Evolutionary conservation across 1,139 yeast genomes (phyloP), one percentile per base, ranked within the genome.

Genomic region (Blastobotrys elegans): DNA sequence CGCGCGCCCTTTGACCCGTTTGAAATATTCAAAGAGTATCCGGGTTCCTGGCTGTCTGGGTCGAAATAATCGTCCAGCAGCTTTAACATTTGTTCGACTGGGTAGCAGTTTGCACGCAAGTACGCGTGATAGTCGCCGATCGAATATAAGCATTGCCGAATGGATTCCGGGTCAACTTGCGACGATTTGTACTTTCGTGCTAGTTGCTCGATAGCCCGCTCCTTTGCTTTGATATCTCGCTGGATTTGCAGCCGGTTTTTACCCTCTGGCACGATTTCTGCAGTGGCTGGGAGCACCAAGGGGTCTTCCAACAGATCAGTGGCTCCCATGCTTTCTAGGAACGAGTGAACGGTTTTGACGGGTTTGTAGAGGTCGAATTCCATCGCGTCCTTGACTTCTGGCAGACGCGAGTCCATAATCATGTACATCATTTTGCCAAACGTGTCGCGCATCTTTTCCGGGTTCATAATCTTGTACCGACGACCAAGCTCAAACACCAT

Each of bases 391-490:
- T 73, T 75, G 50, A 84, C 77, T 55, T 83, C 87, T 0, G 86
- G 84, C 36, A 82, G 65, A 46, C 84, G 68, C 1, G 90, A 83
- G 61, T 83, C 92, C 89, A 84, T 84, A 40, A 84, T 79, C 84
- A 83, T 84, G 63, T 82, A 83, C 69, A 84, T 80, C 50, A 84
- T 67, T 59, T 83, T 82, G 38, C 92, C 92, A 61, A 79, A 84
- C 2, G 80, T 79, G 56, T 80, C 84, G 50, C 88, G 72, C 84
- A 84, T 80, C 56, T 78, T 73, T 56, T 83, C 88, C 0, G 92
- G 92, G 59, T 83, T 83, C 88, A 83, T 80, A 55, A 84, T 79
- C 60, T 83, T 83, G 65, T 83, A 83, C 44, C 92, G 72, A 56
- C 92, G 72, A 22, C 92, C 92, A 51, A 83, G 77, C 63, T 83